Percentiles rank a stretch among this genome's conserved stretches.
These are phyloP conservation scores for Sporothrix curviconia DNA, from an alignment of 2,329 filamentous ascomycete genomes.

Conservation along the genomic window DNA sequence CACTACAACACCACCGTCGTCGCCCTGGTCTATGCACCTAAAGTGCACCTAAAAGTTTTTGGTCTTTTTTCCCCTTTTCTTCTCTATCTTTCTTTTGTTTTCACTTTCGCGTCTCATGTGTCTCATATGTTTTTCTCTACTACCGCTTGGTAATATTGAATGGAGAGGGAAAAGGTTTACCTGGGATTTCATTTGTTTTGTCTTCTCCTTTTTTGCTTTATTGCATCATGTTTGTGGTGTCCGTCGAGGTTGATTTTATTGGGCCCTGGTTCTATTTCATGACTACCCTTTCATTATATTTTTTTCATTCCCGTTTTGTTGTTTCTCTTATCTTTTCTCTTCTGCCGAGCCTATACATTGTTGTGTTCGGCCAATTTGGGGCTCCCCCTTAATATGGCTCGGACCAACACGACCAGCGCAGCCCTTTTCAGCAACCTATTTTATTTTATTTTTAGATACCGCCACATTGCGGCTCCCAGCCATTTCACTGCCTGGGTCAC, in stretches of 20 bases:
- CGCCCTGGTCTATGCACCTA: slow-evolving; percentile 2
- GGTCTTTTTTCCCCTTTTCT: background rate
- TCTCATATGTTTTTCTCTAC: background rate
- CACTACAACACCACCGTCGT: background rate
- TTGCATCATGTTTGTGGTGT: slow-evolving; percentile 11
- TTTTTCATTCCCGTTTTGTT: slow-evolving; percentile 14
- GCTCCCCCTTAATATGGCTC: background rate
- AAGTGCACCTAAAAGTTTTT: background rate
- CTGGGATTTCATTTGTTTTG: slow-evolving; percentile 5
- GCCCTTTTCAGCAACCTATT: background rate
- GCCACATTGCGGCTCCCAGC: background rate
- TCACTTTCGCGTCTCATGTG: background rate
- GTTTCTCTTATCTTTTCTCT: background rate
- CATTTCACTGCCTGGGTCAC: background rate
- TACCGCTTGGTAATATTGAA: background rate
- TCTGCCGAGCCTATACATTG: background rate
- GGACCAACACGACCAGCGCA: background rate
- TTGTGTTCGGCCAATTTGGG: background rate
- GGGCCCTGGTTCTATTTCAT: slow-evolving; percentile 1
- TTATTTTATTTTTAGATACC: slow-evolving; percentile 5
- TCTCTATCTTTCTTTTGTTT: background rate
- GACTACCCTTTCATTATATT: slow-evolving; percentile 1
- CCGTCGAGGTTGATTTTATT: slow-evolving; percentile 3
- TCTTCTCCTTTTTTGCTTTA: background rate
- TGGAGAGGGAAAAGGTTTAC: slow-evolving; percentile 4